A percentile compares a stretch with the other conserved stretches of the same genome.
phyloP scores from a whole-genome alignment of 2,329 filamentous ascomycete species.

The Seiridium cupressi region DNA sequence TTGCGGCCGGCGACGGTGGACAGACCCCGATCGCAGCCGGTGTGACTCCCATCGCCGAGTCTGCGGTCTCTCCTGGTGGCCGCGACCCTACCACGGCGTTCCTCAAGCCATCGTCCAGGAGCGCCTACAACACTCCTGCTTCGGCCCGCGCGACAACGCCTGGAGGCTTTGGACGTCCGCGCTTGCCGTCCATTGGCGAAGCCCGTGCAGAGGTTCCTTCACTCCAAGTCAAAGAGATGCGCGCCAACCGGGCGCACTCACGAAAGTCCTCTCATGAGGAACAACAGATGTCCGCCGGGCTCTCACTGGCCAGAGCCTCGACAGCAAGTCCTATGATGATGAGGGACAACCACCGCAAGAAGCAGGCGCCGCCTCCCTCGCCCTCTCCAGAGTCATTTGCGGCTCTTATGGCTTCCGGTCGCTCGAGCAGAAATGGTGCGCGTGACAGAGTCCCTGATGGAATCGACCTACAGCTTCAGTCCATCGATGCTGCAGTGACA shows the following conservation, averaged over 20 bases:
- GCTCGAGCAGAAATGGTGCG: slow-evolving; percentile 65
- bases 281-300: slow-evolving; percentile 39
- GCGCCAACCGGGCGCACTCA: slow-evolving; percentile 27
- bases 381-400: slow-evolving; percentile 64
- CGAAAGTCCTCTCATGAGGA: slow-evolving; percentile 39
- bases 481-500: slow-evolving; percentile 48
- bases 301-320: slow-evolving; percentile 60
- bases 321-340: slow-evolving; percentile 68
- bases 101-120: slow-evolving; percentile 64
- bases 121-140: slow-evolving; percentile 67
- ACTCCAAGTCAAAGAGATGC: slow-evolving; percentile 14
- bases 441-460: slow-evolving; percentile 77
- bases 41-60: slow-evolving; percentile 85
- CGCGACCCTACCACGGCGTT: slow-evolving; percentile 67
- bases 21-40: slow-evolving; percentile 77
- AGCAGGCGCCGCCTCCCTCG: slow-evolving; percentile 62
- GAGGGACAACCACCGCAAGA: slow-evolving; percentile 43
- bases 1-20: slow-evolving; percentile 53
- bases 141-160: slow-evolving; percentile 64
- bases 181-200: slow-evolving; percentile 79
- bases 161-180: slow-evolving; percentile 57
- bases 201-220: slow-evolving; percentile 36
- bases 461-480: slow-evolving; percentile 61
- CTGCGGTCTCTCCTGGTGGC: slow-evolving; percentile 69
- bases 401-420: slow-evolving; percentile 57